Evolutionary conservation across 768 basidiomycete genomes (phyloP).

Genomic region (Arthromyces matolae): DNA sequence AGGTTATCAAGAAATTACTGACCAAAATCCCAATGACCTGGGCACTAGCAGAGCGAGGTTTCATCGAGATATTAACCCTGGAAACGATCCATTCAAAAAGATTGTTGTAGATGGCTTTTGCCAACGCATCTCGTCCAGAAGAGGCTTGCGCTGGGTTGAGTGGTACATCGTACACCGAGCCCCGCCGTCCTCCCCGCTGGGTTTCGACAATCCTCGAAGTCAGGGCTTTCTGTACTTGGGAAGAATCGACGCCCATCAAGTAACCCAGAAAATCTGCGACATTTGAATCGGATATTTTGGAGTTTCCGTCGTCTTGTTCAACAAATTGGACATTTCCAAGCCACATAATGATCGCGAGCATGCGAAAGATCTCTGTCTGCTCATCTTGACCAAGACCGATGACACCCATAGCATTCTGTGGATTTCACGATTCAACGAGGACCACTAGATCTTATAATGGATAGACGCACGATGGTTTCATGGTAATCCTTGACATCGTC

Average conservation of each 20-base stretch:
- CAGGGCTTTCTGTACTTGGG: slow-evolving; percentile 81
- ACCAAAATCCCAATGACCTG: slow-evolving; percentile 93
- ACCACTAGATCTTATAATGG: background rate
- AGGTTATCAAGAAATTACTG: slow-evolving; percentile 22
- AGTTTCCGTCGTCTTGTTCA: slow-evolving; percentile 89
- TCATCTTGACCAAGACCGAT: slow-evolving; percentile 86
- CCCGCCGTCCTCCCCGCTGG: slow-evolving; percentile 84
- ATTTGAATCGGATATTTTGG: slow-evolving; percentile 70
- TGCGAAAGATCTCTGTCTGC: slow-evolving; percentile 89
- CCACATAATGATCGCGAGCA: slow-evolving; percentile 91
- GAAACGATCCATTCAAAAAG: slow-evolving; percentile 99
- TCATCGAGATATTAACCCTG: slow-evolving; percentile 95
- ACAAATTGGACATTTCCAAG: slow-evolving; percentile 91
- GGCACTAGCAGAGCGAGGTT: slow-evolving; percentile 64
- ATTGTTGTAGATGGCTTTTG: slow-evolving; percentile 98
- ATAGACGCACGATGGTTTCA: slow-evolving; percentile 74
- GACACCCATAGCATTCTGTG: slow-evolving; percentile 86
- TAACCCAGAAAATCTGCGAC: slow-evolving; percentile 97
- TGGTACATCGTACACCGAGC: slow-evolving; percentile 96
- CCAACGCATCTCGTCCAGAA: slow-evolving; percentile 85
- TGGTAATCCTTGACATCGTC: slow-evolving; percentile 84
- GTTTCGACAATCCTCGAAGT: slow-evolving; percentile 89
- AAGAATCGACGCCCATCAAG: slow-evolving; percentile 82
- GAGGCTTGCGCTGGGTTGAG: slow-evolving; percentile 88
- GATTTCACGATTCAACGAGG: slow-evolving; percentile 5